Evolutionary conservation across 2,329 filamentous ascomycete genomes (phyloP), one percentile per base, ranked within the genome.

Genomic region (Arachnomyces sp.): DNA sequence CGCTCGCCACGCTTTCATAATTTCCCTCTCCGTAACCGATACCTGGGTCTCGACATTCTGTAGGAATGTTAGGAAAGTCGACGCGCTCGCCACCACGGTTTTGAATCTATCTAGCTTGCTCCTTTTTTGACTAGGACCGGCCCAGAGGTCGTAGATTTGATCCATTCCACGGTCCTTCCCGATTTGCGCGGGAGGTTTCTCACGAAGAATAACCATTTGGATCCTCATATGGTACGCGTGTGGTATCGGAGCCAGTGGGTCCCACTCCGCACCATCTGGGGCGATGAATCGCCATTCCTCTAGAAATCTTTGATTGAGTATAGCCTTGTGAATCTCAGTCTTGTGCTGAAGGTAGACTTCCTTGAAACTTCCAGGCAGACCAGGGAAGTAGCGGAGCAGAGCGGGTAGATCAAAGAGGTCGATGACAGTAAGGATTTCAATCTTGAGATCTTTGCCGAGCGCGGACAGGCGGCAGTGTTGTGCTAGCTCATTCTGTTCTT

Each of bases 391-490:
- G 28, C n/a, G 31, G 14, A 40, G 21, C 21, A 40, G 28, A 29
- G 13, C 12, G 13, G n/a, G n/a, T 8, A 40, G 13, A 12, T 2
- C 9, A 6, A 13, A 7, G 30, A 40, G 29, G 8, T 40, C 21
- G 4, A 25, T 3, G 8, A 9, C 28, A 13, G 9, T 17, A 14
- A 40, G 31, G 25, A 40, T 29, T 9, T 40, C 16, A 25, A 35
- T 29, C 25, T 40, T 40, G 16, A 40, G 28, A 11, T 40, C 38
- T n/a, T n/a, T n/a, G n/a, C n/a, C n/a, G n/a, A n/a, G 14, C n/a
- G 13, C 18, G 15, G 13, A 13, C 11, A 40, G 31, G 13, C 31
- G 21, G 9, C 31, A 40, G 12, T 18, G 17, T 13, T 16, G n/a
- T 25, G 39, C 35, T 12, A 29, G 13, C 16, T 18, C n/a, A 2